Evolutionary conservation across 495 filamentous ascomycete genomes (phyloP), one percentile per base, ranked within the genome.

Genomic region (Xylaria acuta): DNA sequence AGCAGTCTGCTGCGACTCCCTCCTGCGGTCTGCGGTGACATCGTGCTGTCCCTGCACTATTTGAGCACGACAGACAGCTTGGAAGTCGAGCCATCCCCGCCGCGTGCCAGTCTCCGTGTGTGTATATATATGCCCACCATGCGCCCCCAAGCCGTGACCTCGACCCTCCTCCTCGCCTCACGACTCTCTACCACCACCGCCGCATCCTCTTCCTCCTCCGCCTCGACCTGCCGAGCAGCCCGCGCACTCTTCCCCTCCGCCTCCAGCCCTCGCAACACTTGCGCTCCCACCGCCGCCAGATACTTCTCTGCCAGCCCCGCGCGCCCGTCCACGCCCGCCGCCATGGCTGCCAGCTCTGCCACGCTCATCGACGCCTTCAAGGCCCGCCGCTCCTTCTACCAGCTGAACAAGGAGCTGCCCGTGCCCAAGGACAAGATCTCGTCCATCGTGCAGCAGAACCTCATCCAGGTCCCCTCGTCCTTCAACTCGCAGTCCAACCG

Each of bases 401-500:
- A 77, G 30, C 84, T 92, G 54, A 86, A 82, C 82, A 89, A 88
- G 77, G 80, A 85, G 32, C 79, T 87, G 7, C 77, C 86, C 70
- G 82, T 91, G 78, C 71, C 84, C 69, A 82, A 86, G 72, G 78
- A 80, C 22, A 82, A 82, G 74, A 84, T 92, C 81, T 78, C 85
- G 72, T 84, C 88, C 73, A 85, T 92, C 77, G 82, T 89, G 75
- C 82, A 83, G 73, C 78, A 88, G 58, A 78, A 81, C 53, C 72
- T 91, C 67, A 81, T 84, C 63, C 84, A 91, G 77, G 80, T 86
- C 41, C 90, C 90, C 22, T 84, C 80, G 47, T 86, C 84, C 76
- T 92, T 91, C 89, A 92, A 92, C 86, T 87, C 86, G 56, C 90
- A 92, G 82, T 84, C 82, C 76, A 86, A 88, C 75, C 88, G 90